phyloP scores from a whole-genome alignment of 108 stramenopile genomes.

The Cyclostephanos tholiformis region DNA sequence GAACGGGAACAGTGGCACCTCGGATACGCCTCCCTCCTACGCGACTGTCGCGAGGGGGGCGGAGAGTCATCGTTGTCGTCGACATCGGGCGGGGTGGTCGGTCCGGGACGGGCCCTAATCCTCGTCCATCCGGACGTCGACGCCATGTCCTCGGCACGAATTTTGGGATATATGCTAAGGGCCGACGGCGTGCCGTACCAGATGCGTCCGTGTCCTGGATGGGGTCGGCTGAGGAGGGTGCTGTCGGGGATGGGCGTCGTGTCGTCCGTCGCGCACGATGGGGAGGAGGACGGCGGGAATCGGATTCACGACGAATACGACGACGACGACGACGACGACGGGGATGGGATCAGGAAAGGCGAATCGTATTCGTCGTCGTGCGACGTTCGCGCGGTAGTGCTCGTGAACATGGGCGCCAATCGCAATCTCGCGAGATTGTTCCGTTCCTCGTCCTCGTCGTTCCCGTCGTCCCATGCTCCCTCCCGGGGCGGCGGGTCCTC shows the following conservation, averaged over 20 bases:
- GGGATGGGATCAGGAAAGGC: no score
- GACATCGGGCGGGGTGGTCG: not conserved
- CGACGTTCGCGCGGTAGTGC: slow-evolving; percentile 61
- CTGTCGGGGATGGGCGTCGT: slow-evolving; percentile 29
- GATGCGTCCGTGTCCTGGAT: slow-evolving; percentile 60
- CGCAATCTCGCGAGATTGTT: slow-evolving; percentile 64
- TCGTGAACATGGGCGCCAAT: slow-evolving; percentile 77
- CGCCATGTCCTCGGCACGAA: slow-evolving; percentile 76
- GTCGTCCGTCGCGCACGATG: not conserved
- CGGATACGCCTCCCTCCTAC: slow-evolving; percentile 77
- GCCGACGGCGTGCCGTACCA: slow-evolving; percentile 77
- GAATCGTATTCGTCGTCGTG: no score
- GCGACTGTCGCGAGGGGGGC: slow-evolving; percentile 57
- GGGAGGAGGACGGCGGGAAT: not conserved
- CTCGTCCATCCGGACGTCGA: slow-evolving; percentile 77
- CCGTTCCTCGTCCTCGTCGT: not conserved
- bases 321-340: slow-evolving; percentile 14
- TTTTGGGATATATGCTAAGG: slow-evolving; percentile 73
- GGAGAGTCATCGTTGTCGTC: not conserved
- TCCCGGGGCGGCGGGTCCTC: not conserved
- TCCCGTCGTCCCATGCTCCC: not conserved
- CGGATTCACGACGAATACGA: not conserved
- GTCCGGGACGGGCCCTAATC: slow-evolving; percentile 54
- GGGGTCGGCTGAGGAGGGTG: slow-evolving; percentile 13
- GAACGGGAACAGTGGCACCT: slow-evolving; percentile 77